A percentile compares a stretch with the other conserved stretches of the same genome.
Evolutionary conservation across 2,329 filamentous ascomycete genomes (phyloP).

Genomic region (Sordariomycetes sp.): DNA sequence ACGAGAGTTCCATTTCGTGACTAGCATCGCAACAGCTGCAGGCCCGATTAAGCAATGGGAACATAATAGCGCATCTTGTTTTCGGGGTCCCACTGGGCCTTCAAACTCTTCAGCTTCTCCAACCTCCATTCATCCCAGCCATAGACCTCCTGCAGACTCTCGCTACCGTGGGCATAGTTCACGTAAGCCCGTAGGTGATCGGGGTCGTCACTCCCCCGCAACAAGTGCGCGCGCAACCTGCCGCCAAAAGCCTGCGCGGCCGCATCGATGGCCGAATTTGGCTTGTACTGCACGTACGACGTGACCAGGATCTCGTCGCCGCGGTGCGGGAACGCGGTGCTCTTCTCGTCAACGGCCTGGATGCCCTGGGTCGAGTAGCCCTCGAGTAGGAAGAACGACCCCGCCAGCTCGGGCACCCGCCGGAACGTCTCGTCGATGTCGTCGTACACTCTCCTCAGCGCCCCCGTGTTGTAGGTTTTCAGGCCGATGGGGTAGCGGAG

Average conservation of each 20-base stretch:
- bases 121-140: not conserved
- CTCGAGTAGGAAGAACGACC: not conserved
- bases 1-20: not conserved
- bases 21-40: not conserved
- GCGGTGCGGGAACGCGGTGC: not conserved
- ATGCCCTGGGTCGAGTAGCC: not conserved
- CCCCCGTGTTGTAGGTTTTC: not conserved
- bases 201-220: not conserved
- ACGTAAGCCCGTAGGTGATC: not conserved
- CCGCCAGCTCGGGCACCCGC: not conserved
- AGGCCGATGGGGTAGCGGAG: not conserved
- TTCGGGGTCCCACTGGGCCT: not conserved
- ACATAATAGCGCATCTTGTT: not conserved
- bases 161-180: not conserved
- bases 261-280: not conserved
- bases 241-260: not conserved
- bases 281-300: not conserved
- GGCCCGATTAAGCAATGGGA: not conserved
- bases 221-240: not conserved
- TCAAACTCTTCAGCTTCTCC: not conserved
- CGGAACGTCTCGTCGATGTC: not conserved
- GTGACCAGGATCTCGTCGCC: not conserved
- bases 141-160: not conserved
- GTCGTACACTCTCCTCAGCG: not conserved
- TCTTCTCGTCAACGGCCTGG: not conserved